Evolutionary conservation across 108 stramenopile genomes (phyloP), one percentile per base, ranked within the genome.

Genomic region (Cylindrotheca fusiformis): DNA sequence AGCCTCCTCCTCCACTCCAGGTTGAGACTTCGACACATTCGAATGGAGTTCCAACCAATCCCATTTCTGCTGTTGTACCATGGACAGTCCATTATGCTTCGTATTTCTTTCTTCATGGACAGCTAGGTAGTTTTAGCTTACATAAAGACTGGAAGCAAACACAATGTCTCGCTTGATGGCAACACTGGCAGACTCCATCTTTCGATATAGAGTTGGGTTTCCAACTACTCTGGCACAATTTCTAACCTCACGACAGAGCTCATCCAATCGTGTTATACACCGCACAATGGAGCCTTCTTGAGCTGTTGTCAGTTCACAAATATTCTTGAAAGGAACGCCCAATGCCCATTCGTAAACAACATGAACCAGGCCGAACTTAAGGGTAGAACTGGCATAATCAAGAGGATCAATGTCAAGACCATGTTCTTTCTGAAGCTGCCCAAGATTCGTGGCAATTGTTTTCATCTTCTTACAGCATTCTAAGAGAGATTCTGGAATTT

Each of bases 281-380:
- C 99, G 82, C 12, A 99, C 98, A 64, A 99, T 97, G 8, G 83
- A 86, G 17, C 99, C 99, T 65, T 99, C 99, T 68, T 97, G 96
- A 0, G 96, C 92, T 32, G 72, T 70, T 26, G 97, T 99, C 41
- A 98, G 68, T 54, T 90, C 82, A 58, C 84, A 87, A 48, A 96
- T 92, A 31, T 85, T 80, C 57, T 65, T 93, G 65, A 99, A 99
- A 0, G 94, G 87, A 27, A 97, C 93, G 0, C 97, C 97, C 30
- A 94, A 71, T 2, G 98, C 98, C 98, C 98, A 99, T 69, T 97
- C 96, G 61, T 98, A 97, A 5, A 97, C 96, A 18, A 95, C 97
- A 56, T 95, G 90, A 30, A 95, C 92, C 31, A 97, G 76, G n/a
- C 96, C 98, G 65, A 97, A 96, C 50, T 97, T 96, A 24, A 99